A percentile compares a stretch with the other conserved stretches of the same genome.
Evolutionary conservation across 140 eudicot genomes (phyloP).

Genomic region (Bidens hawaiensis): DNA sequence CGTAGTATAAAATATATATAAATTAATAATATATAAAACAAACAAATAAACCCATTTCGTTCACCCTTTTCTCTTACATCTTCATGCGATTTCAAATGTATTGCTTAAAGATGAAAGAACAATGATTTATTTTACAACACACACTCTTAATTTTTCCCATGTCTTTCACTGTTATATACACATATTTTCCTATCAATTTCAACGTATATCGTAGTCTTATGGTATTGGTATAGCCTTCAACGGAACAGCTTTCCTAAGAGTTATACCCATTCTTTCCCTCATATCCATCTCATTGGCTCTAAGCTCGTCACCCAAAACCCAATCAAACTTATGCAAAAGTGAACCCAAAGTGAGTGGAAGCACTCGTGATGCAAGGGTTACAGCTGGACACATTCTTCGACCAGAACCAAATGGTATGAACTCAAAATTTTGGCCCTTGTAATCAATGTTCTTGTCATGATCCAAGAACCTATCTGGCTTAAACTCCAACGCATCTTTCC

Average conservation of each 20-base stretch:
- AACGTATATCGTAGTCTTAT: no score
- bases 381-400: constrained; percentile 74
- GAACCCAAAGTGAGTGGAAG: constrained; percentile 63
- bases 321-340: constrained; percentile 47
- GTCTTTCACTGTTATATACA: no score
- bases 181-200: no score
- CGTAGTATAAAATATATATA: no score
- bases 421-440: constrained; percentile 62
- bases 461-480: constrained; percentile 66
- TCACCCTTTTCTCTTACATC: no score
- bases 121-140: no score
- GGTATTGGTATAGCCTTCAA: constrained; percentile 54
- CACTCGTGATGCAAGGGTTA: constrained; percentile 51
- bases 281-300: constrained; percentile 40
- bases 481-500: constrained; percentile 49
- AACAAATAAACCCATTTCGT: no score
- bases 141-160: no score
- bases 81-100: no score
- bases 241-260: constrained; percentile 57
- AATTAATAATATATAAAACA: no score
- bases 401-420: constrained; percentile 75
- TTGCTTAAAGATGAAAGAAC: no score
- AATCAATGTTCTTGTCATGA: constrained; percentile 34
- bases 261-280: constrained; percentile 68
- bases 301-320: constrained; percentile 46